Evolutionary conservation across 2,329 filamentous ascomycete genomes (phyloP).

Genomic region (Ophiocordyceps camponoti-floridani): DNA sequence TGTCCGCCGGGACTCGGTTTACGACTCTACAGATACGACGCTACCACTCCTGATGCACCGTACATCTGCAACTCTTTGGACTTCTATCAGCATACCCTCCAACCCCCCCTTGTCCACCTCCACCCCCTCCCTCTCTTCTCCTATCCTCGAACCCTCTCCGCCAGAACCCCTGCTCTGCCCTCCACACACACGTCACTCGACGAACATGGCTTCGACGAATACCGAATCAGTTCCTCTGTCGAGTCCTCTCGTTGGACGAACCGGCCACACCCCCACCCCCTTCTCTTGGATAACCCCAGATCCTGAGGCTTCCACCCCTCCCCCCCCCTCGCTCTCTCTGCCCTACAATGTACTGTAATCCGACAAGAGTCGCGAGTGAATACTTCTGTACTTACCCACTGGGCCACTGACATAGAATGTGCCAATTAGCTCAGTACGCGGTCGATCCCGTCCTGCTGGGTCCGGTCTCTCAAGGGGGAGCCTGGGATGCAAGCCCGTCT

Average conservation of each 20-base stretch:
- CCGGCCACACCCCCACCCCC: not conserved
- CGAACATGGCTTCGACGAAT: constrained; percentile 2
- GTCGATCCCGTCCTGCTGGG: constrained; percentile 3
- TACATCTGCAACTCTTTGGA: not conserved
- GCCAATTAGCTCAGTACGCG: constrained; percentile 1
- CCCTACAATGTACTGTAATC: constrained; percentile 1
- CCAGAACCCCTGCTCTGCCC: not conserved
- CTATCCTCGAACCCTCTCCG: not conserved
- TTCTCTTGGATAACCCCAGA: not conserved
- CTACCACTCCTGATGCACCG: too few species aligned
- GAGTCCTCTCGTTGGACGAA: not conserved
- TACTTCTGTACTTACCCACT: not conserved
- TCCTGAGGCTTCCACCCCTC: constrained; percentile 4
- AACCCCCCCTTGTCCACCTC: not conserved
- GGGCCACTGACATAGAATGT: not conserved
- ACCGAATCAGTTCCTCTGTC: constrained; percentile 1
- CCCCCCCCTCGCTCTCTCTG: constrained; percentile 1
- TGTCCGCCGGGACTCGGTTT: not conserved
- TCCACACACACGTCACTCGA: not conserved
- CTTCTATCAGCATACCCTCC: too few species aligned
- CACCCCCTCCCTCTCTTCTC: not conserved
- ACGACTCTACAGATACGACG: not conserved
- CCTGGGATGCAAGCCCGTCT: constrained; percentile 2
- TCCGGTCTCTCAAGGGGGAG: constrained; percentile 1
- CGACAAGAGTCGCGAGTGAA: not conserved